phyloP scores from a whole-genome alignment of 75 land plant species.

The Cryptomeria japonica region DNA sequence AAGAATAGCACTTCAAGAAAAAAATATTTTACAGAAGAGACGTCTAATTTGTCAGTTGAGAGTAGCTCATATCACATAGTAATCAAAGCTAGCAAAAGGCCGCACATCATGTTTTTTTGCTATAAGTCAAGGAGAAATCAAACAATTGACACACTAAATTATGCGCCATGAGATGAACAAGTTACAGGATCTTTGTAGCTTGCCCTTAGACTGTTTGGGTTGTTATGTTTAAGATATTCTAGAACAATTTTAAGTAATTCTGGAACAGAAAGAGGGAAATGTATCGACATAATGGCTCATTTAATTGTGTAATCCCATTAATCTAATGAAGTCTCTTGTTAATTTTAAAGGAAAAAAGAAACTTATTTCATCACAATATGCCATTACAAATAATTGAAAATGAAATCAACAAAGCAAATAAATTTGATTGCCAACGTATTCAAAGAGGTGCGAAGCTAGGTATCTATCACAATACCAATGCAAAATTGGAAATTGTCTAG shows the following conservation, averaged over 20 bases:
- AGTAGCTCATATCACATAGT: neutral
- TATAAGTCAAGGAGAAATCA: neutral
- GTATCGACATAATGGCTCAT: no score
- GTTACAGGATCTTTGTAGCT: neutral
- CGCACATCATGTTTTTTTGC: neutral
- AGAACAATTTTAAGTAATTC: no score
- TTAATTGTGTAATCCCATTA: no score
- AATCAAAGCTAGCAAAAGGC: neutral
- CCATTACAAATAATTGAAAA: neutral
- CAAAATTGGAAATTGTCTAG: neutral
- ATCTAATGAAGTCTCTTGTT: no score
- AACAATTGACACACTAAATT: neutral
- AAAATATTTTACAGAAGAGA: neutral
- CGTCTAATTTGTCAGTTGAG: neutral
- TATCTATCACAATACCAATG: neutral
- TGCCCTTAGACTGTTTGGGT: neutral
- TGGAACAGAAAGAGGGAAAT: no score
- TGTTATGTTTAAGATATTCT: neutral
- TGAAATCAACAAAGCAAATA: neutral
- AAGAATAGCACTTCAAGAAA: neutral
- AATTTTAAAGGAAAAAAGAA: no score
- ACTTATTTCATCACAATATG: no score
- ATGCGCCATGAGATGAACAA: neutral
- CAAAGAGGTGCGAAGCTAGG: neutral
- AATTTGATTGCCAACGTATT: neutral